A percentile compares a stretch with the other conserved stretches of the same genome.
These are phyloP conservation scores for Heterobasidion annosum DNA, from an alignment of 1,284 basidiomycete genomes.

Conservation along the genomic window DNA sequence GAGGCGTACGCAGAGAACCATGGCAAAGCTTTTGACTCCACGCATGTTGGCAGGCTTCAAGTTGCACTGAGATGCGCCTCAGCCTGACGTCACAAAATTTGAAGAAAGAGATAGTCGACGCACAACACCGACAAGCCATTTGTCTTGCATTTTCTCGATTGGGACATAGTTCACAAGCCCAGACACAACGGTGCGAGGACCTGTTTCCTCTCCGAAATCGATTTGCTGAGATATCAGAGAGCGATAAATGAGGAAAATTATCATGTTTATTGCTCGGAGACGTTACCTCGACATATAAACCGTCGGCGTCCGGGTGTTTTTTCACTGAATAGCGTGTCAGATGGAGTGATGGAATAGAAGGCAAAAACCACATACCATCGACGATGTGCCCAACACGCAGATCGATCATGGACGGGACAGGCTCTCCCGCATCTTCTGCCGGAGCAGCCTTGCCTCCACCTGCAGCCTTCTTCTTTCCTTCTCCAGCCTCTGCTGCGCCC, in stretches of 20 bases:
- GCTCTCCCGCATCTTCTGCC: slow-evolving; percentile 63
- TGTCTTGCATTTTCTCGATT: slow-evolving; percentile 86
- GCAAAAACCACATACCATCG: slow-evolving; percentile 52
- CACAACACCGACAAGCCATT: slow-evolving; percentile 81
- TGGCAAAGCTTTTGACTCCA: slow-evolving; percentile 92
- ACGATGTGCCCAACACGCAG: slow-evolving; percentile 86
- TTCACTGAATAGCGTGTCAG: slow-evolving; percentile 45
- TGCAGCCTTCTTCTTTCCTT: slow-evolving; percentile 29
- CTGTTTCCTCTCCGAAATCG: slow-evolving; percentile 88
- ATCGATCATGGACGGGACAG: slow-evolving; percentile 90
- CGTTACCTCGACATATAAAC: slow-evolving; percentile 78
- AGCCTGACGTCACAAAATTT: slow-evolving; percentile 2
- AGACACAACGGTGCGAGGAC: slow-evolving; percentile 89
- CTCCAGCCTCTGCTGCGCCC: slow-evolving; percentile 24
- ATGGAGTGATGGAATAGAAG: background rate
- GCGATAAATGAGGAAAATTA: slow-evolving; percentile 3
- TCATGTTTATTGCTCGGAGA: background rate
- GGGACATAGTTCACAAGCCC: slow-evolving; percentile 93
- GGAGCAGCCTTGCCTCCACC: slow-evolving; percentile 28
- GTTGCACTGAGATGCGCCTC: slow-evolving; percentile 56
- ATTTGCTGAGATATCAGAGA: slow-evolving; percentile 56
- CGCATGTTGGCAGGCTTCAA: slow-evolving; percentile 94
- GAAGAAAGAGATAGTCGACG: slow-evolving; percentile 17
- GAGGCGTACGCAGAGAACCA: slow-evolving; percentile 81
- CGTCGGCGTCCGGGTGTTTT: slow-evolving; percentile 92